Conservation (phyloP, 106 monocot genomes). For the Amphibolis antarctica region DNA sequence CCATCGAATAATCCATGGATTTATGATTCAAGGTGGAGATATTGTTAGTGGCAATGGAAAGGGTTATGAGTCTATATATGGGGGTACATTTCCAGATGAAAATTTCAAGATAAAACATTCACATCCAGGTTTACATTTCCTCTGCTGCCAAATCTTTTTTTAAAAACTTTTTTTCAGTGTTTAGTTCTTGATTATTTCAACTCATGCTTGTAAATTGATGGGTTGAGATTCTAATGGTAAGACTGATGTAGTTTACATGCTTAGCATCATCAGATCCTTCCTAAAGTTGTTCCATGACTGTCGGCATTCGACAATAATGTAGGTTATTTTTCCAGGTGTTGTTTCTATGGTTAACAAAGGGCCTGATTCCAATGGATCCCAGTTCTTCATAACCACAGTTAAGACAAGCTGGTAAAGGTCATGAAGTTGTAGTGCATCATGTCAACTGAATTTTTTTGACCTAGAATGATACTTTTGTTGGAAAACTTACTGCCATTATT, state of each 20-base stretch:
- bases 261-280: no score
- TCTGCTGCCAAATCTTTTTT: neutral
- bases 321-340: conserved; percentile 30
- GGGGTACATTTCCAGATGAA: conserved; percentile 75
- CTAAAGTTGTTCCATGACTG: neutral
- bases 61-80: conserved; percentile 82
- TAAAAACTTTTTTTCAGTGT: no score
- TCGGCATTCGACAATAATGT: neutral
- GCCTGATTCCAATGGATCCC: conserved; percentile 78
- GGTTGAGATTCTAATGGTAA: no score
- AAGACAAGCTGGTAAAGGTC: conserved; percentile 69
- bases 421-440: neutral
- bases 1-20: conserved; percentile 85
- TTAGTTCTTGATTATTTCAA: no score
- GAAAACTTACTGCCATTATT: no score
- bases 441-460: neutral
- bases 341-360: conserved; percentile 86
- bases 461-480: neutral
- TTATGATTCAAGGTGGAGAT: conserved; percentile 98
- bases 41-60: conserved; percentile 52
- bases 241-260: no score
- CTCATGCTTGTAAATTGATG: no score
- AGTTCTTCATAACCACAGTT: conserved; percentile 92
- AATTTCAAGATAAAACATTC: conserved; percentile 86
- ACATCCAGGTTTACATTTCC: conserved; percentile 51